Base-by-base conservation (phyloP, 1,139 yeast genomes). In the Pichia sp. region DNA sequence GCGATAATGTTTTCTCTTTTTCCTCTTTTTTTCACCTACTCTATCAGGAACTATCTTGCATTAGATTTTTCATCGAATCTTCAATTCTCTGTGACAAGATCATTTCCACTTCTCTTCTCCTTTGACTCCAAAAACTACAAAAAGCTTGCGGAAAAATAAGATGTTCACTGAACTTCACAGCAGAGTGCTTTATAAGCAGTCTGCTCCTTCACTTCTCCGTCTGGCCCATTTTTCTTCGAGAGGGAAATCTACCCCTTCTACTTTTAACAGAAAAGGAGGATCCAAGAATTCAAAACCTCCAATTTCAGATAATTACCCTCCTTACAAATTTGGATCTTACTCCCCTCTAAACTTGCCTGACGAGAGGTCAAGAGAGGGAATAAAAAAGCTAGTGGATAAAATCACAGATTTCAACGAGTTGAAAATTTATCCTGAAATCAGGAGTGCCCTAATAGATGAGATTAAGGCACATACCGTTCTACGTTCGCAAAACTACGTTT, bases 341-440 rank as follows among this genome's bases (percentile, higher is more conserved):
- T 58, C 68, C 1, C 64, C 70, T 3, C 55, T 69, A 40, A 66
- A 66, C 29, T 50, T 65, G 26, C 72, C 72, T 1, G 67, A 65
- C 19, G 70, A 66, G 36, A 53, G 53, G 6, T 57, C 57, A 13
- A 57, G 69, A 29, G 57, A 64, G 45, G 66, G 68, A 10, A 51
- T 68, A 2, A 60, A 59, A 5, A 60, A 72, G 43, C 62, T 76
- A 19, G 71, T 82, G 2, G 69, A 74, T 2, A 81, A 81, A 62
- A 80, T 89, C 49, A 73, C 76, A 1, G 73, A 78, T 19, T 90
- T 92, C 64, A 79, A 80, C 16, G 82, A 85, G 49, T 74, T 92
- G 56, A 78, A 83, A 55, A 73, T 93, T 26, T 73, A 84, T 50
- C 90, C 93, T 0, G 75, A 77, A 1, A 87, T 92, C 0, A 74